A percentile compares a stretch with the other conserved stretches of the same genome.
Evolutionary conservation across 768 basidiomycete genomes (phyloP).

Genomic region (Mrakia blollopis): DNA sequence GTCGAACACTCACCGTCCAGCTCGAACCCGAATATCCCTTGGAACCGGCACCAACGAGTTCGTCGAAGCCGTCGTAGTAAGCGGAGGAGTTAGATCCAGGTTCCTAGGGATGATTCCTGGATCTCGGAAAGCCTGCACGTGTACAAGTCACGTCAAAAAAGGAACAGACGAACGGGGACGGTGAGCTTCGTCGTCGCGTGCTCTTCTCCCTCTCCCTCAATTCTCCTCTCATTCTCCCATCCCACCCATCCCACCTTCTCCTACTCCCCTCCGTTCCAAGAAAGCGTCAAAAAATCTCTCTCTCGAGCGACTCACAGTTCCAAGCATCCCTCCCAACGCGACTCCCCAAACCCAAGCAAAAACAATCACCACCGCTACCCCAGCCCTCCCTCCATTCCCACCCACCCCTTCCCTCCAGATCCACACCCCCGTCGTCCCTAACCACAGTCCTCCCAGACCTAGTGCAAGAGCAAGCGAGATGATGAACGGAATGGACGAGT

Average conservation of each 20-base stretch:
- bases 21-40: constrained; percentile 71
- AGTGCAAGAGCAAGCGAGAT: constrained; percentile 59
- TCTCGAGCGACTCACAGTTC: constrained; percentile 57
- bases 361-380: constrained; percentile 52
- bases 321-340: constrained; percentile 68
- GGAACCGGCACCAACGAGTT: constrained; percentile 64
- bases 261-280: not conserved
- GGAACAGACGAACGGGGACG: not conserved
- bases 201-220: too few relatives aligned
- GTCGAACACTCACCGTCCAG: constrained; percentile 59
- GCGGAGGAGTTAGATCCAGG: constrained; percentile 79
- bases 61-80: constrained; percentile 55
- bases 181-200: not conserved
- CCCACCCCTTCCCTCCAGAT: constrained; percentile 67
- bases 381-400: constrained; percentile 53
- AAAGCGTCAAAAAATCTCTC: not conserved
- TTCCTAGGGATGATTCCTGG: constrained; percentile 85
- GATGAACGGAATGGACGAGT: constrained; percentile 76
- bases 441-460: constrained; percentile 71
- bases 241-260: not conserved
- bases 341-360: constrained; percentile 53
- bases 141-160: not conserved
- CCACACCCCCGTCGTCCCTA: constrained; percentile 80
- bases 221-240: not conserved
- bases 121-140: constrained; percentile 60